These are phyloP conservation scores for Penicillium canescens DNA, from an alignment of 495 filamentous ascomycete species.

Conservation along the genomic window DNA sequence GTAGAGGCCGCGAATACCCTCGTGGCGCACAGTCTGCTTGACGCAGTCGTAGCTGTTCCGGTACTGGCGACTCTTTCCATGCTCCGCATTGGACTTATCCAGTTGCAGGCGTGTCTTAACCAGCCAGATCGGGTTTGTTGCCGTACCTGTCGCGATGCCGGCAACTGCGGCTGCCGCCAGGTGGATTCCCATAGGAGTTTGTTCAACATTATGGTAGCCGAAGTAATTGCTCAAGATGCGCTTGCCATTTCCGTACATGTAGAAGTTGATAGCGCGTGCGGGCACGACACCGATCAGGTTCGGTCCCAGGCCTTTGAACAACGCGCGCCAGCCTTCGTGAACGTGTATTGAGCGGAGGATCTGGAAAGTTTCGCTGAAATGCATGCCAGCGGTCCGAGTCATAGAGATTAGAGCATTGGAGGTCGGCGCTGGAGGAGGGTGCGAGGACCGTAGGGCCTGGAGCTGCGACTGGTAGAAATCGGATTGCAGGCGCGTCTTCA, in stretches of 20 bases:
- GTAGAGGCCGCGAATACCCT: constrained; percentile 56
- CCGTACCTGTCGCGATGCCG: constrained; percentile 59
- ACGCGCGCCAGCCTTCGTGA: constrained; percentile 55
- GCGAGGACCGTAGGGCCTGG: constrained; percentile 40
- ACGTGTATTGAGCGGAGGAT: constrained; percentile 54
- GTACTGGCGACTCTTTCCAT: constrained; percentile 48
- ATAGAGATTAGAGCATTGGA: constrained; percentile 46
- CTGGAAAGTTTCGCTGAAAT: constrained; percentile 57
- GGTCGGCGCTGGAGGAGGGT: constrained; percentile 36
- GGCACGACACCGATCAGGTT: constrained; percentile 60
- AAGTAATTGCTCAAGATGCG: constrained; percentile 46
- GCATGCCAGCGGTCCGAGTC: constrained; percentile 45
- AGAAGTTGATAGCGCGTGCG: constrained; percentile 60
- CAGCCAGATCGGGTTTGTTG: constrained; percentile 62
- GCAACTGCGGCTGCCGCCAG: constrained; percentile 51
- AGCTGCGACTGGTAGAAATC: constrained; percentile 82
- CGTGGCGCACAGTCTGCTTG: constrained; percentile 51
- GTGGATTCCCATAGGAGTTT: constrained; percentile 49
- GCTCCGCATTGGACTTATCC: constrained; percentile 48
- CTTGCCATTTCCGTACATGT: constrained; percentile 60
- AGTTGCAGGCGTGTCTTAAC: constrained; percentile 61
- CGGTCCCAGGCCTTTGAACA: constrained; percentile 61
- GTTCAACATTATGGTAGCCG: constrained; percentile 39
- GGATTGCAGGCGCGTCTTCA: constrained; percentile 87
- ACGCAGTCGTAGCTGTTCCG: constrained; percentile 56